Percentiles rank a stretch among this genome's conserved stretches.
phyloP scores from a whole-genome alignment of 768 basidiomycete species.

The Lactifluus pinguis region DNA sequence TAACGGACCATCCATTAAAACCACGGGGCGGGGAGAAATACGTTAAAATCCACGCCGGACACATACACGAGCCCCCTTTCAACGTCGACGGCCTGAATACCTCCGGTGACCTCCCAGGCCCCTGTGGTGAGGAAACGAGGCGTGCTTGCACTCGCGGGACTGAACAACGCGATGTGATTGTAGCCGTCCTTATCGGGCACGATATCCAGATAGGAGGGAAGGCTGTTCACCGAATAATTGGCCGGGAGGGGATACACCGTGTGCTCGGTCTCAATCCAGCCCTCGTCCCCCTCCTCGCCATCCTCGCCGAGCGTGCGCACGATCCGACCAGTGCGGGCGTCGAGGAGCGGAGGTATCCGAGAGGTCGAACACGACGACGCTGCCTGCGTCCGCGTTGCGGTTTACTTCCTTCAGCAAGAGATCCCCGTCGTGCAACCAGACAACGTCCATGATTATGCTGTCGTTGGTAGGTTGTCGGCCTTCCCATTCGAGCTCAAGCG shows the following conservation, averaged over 20 bases:
- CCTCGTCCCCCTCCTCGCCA: slow-evolving; percentile 84
- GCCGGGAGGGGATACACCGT: slow-evolving; percentile 49
- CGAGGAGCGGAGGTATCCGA: slow-evolving; percentile 21
- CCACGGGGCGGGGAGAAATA: background rate
- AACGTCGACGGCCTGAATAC: slow-evolving; percentile 64
- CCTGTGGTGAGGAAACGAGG: slow-evolving; percentile 84
- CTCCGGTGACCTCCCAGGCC: slow-evolving; percentile 79
- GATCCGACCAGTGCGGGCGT: slow-evolving; percentile 36
- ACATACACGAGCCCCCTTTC: slow-evolving; percentile 64
- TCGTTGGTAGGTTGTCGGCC: slow-evolving; percentile 46
- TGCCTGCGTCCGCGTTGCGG: slow-evolving; percentile 71
- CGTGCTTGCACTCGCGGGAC: slow-evolving; percentile 53
- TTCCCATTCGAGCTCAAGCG: slow-evolving; percentile 58
- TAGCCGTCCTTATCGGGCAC: slow-evolving; percentile 75
- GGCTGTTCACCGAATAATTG: slow-evolving; percentile 32
- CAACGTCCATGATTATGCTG: slow-evolving; percentile 72
- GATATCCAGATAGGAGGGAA: slow-evolving; percentile 81
- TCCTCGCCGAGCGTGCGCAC: slow-evolving; percentile 71
- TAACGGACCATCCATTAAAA: background rate
- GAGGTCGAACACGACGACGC: slow-evolving; percentile 69
- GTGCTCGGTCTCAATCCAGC: slow-evolving; percentile 85
- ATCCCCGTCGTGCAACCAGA: slow-evolving; percentile 72
- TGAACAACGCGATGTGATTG: slow-evolving; percentile 90
- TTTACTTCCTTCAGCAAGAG: slow-evolving; percentile 84
- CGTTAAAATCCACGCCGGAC: background rate